Conservation (phyloP, 2,329 filamentous ascomycete genomes). For the Xylaria sp. region DNA sequence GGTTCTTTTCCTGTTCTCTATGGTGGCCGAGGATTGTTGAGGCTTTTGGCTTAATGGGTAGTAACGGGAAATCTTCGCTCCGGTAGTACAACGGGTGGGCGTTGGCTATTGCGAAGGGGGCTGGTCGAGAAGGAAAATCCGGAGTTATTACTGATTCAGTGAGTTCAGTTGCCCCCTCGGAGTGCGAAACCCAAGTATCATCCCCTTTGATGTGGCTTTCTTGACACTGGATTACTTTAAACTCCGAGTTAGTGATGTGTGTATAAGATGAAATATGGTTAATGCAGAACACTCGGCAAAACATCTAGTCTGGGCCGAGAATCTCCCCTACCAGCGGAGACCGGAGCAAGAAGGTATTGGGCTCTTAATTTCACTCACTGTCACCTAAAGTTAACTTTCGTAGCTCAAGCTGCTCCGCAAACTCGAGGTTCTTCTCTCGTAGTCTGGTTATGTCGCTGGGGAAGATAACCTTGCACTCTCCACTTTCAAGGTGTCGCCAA, state of each 20-base stretch:
- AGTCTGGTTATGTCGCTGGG: conserved; percentile 47
- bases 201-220: conserved; percentile 28
- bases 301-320: neutral
- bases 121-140: neutral
- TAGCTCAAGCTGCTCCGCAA: conserved; percentile 43
- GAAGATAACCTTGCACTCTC: conserved; percentile 53
- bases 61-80: conserved; percentile 26
- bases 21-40: neutral
- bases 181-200: conserved; percentile 26
- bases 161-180: neutral
- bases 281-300: neutral
- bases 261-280: neutral
- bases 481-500: conserved; percentile 58
- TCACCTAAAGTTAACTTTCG: conserved; percentile 18
- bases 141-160: neutral
- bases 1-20: neutral
- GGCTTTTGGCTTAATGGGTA: neutral
- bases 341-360: too few species aligned
- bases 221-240: conserved; percentile 9
- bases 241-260: neutral
- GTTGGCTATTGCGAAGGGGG: neutral
- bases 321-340: neutral
- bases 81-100: conserved; percentile 29
- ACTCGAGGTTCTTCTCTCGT: conserved; percentile 52
- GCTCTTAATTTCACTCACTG: conserved; percentile 14